Evolutionary conservation across 352 stramenopile species (phyloP).

Genomic region (Globisporangium cederbergense): DNA sequence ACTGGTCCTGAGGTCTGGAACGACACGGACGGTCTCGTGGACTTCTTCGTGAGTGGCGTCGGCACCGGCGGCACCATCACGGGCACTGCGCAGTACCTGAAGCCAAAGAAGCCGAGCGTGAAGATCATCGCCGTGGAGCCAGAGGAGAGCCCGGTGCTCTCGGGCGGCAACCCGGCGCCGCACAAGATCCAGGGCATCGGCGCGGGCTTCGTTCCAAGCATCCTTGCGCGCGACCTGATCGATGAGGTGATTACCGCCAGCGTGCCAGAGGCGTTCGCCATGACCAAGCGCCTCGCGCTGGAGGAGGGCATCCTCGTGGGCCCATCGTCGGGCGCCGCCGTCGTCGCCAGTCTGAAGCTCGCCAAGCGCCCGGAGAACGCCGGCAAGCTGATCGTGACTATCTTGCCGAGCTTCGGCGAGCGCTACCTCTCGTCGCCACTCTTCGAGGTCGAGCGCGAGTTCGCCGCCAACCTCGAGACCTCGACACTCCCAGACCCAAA

Average conservation of each 20-base stretch:
- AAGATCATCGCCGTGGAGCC: slow-evolving; percentile 85
- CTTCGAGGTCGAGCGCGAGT: slow-evolving; percentile 79
- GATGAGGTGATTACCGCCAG: slow-evolving; percentile 88
- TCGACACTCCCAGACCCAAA: slow-evolving; percentile 30
- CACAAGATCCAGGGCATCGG: slow-evolving; percentile 89
- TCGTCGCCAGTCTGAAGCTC: slow-evolving; percentile 81
- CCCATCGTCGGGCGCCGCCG: slow-evolving; percentile 83
- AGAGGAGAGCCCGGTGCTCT: slow-evolving; percentile 82
- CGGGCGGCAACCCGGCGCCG: slow-evolving; percentile 66
- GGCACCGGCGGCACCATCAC: slow-evolving; percentile 87
- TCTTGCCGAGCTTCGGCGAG: slow-evolving; percentile 90
- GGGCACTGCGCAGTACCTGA: slow-evolving; percentile 82
- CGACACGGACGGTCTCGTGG: slow-evolving; percentile 83
- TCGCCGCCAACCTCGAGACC: slow-evolving; percentile 60
- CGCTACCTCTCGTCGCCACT: slow-evolving; percentile 79
- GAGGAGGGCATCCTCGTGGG: slow-evolving; percentile 87
- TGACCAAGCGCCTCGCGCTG: slow-evolving; percentile 82
- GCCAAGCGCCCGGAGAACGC: slow-evolving; percentile 76
- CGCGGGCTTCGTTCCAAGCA: slow-evolving; percentile 77
- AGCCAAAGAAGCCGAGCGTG: slow-evolving; percentile 80
- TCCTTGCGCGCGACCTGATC: slow-evolving; percentile 79
- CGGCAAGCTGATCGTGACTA: slow-evolving; percentile 88
- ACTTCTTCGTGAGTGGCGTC: slow-evolving; percentile 88
- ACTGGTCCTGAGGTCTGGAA: slow-evolving; percentile 87
- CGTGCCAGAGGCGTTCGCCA: slow-evolving; percentile 78